These are phyloP conservation scores for Mucor piriformis DNA, from an alignment of 371 early-diverging fungal genomes.

Conservation along the genomic window DNA sequence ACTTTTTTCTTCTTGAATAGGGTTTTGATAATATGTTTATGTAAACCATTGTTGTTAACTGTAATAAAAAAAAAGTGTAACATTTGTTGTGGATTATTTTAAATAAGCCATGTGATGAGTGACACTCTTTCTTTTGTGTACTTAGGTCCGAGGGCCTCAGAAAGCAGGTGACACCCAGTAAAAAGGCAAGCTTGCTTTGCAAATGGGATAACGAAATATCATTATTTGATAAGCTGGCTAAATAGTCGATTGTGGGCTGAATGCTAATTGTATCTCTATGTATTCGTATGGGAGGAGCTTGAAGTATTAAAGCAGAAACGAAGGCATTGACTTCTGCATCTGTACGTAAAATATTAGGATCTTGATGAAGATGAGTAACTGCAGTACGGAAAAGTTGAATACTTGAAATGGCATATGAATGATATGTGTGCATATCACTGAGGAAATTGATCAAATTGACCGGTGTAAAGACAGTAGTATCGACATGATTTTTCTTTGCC, in stretches of 20 bases:
- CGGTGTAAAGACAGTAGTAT: background rate
- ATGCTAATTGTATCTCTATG: too few species aligned
- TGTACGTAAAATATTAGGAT: background rate
- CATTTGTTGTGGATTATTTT: too few species aligned
- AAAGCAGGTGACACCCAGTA: constrained; percentile 15
- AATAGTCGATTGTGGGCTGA: too few species aligned
- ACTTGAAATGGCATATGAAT: background rate
- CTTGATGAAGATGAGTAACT: constrained; percentile 8
- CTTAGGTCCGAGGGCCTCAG: constrained; percentile 23
- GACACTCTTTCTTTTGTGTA: too few species aligned
- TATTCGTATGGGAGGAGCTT: too few species aligned
- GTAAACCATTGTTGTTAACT: constrained; percentile 32
- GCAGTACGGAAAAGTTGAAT: constrained; percentile 16
- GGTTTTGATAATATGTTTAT: constrained; percentile 72
- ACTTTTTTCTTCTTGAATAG: constrained; percentile 12
- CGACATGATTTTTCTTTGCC: background rate
- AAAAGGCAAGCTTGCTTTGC: constrained; percentile 15
- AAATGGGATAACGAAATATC: too few species aligned
- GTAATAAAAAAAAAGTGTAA: background rate
- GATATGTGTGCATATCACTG: background rate
- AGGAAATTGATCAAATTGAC: constrained; percentile 16
- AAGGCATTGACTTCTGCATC: too few species aligned
- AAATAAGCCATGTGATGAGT: too few species aligned
- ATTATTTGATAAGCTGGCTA: too few species aligned
- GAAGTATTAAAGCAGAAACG: too few species aligned